Base-by-base conservation (phyloP, 2,329 filamentous ascomycete genomes). In the Xylariaceae sp. region DNA sequence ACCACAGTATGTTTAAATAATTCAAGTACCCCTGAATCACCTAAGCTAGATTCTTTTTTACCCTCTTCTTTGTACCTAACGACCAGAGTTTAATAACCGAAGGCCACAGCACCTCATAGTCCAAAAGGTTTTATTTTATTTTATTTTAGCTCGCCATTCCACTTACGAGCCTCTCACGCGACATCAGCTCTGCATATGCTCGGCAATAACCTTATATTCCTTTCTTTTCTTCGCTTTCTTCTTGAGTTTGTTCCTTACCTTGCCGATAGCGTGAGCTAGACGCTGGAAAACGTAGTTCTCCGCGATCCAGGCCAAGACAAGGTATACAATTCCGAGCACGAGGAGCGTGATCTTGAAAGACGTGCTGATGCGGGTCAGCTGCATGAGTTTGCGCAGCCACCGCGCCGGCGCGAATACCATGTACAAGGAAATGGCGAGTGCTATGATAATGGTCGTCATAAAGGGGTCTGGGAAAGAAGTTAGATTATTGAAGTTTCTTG, bases 131-230 rank as follows among this genome's bases (percentile, higher is more conserved):
- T n/a, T n/a, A n/a, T n/a, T n/a, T n/a, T n/a, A n/a, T n/a, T n/a
- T n/a, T n/a, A n/a, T n/a, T n/a, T n/a, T n/a, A n/a, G n/a, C n/a
- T n/a, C n/a, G n/a, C n/a, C 18, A 21, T 36, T 35, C 21, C 15
- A 10, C 45, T 7, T 15, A 6, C 26, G n/a, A n/a, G n/a, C n/a
- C 49, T 20, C 4, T 26, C 26, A 23, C 23, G 21, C 6, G 30
- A 13, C 13, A 49, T 62, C 29, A 77, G 37, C 68, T 69, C 48
- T 74, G 73, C 81, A 87, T 88, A 50, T 83, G 77, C 67, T 94
- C 88, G 43, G 81, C 69, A 24, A 97, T 86, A 16, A 91, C 64
- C 75, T 97, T 97, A 70, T 97, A 97, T 74, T 86, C 79, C 73
- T 96, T 96, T 60, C 92, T 82, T 73, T 88, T 85, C 77, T 97